Evolutionary conservation across 257 asterid species (phyloP).

Genomic region (Fraxinus anomala): DNA sequence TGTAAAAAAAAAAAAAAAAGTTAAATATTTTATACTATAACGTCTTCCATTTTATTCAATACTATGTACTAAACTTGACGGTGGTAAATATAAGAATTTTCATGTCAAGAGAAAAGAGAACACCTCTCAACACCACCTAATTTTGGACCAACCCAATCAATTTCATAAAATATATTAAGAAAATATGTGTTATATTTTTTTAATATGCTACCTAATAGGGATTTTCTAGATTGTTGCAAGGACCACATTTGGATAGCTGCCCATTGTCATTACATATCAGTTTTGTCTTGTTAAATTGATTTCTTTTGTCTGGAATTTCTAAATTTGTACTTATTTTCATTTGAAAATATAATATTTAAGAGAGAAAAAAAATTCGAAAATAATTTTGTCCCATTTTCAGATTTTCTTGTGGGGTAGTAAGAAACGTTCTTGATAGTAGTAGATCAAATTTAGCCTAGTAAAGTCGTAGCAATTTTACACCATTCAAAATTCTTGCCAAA

Average conservation of each 20-base stretch:
- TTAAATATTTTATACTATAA: no score
- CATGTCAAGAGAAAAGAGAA: not conserved
- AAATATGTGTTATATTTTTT: not conserved
- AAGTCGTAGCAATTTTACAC: no score
- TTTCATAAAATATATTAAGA: not conserved
- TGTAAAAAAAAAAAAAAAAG: not conserved
- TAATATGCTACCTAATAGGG: not conserved
- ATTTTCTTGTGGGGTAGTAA: not conserved
- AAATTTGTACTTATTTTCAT: not conserved
- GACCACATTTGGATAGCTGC: not conserved
- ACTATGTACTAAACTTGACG: no score
- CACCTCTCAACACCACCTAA: not conserved
- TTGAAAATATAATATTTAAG: not conserved
- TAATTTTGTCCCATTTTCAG: not conserved
- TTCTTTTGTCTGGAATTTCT: slow-evolving; percentile 1
- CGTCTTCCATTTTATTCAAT: not conserved
- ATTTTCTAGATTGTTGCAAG: not conserved
- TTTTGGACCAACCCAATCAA: not conserved
- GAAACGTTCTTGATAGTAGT: not conserved
- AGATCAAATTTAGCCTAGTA: not conserved
- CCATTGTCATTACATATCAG: not conserved
- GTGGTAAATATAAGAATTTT: not conserved
- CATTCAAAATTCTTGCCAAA: no score
- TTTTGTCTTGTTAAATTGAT: not conserved
- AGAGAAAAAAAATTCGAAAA: not conserved